phyloP scores from a whole-genome alignment of 2,329 filamentous ascomycete genomes.

The Aureobasidium musti region DNA sequence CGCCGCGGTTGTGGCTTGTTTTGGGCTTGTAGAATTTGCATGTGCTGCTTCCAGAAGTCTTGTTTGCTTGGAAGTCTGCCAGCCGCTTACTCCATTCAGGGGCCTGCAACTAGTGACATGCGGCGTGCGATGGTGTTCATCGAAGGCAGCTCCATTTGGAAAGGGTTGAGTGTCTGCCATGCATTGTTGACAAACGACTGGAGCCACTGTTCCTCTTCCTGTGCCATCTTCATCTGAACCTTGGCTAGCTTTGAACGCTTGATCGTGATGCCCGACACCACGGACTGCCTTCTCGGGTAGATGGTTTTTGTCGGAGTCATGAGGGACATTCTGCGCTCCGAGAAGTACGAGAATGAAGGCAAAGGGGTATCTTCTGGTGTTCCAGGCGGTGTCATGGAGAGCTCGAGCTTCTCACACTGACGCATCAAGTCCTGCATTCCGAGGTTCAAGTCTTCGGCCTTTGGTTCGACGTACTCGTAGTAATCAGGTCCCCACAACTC shows the following conservation, averaged over 20 bases:
- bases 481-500: conserved; percentile 50
- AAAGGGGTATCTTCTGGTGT: conserved; percentile 32
- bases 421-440: conserved; percentile 51
- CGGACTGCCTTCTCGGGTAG: conserved; percentile 25
- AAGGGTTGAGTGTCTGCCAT: conserved; percentile 43
- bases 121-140: conserved; percentile 23
- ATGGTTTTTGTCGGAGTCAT: conserved; percentile 28
- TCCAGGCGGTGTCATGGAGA: conserved; percentile 31
- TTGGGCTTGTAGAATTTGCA: conserved; percentile 12
- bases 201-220: conserved; percentile 49
- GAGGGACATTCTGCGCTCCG: conserved; percentile 29
- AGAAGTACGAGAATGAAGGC: conserved; percentile 31
- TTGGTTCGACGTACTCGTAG: conserved; percentile 49
- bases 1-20: conserved; percentile 6
- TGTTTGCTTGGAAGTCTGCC: neutral
- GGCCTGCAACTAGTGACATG: conserved; percentile 25
- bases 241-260: conserved; percentile 50
- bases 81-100: conserved; percentile 19
- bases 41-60: conserved; percentile 18
- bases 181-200: conserved; percentile 47
- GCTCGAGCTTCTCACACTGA: conserved; percentile 48
- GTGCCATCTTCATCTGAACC: conserved; percentile 48
- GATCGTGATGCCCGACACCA: conserved; percentile 39
- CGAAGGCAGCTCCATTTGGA: conserved; percentile 14
- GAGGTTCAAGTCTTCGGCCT: conserved; percentile 46